A percentile compares a stretch with the other conserved stretches of the same genome.
phyloP scores from a whole-genome alignment of 345 rosid species.

The Brassica incana region DNA sequence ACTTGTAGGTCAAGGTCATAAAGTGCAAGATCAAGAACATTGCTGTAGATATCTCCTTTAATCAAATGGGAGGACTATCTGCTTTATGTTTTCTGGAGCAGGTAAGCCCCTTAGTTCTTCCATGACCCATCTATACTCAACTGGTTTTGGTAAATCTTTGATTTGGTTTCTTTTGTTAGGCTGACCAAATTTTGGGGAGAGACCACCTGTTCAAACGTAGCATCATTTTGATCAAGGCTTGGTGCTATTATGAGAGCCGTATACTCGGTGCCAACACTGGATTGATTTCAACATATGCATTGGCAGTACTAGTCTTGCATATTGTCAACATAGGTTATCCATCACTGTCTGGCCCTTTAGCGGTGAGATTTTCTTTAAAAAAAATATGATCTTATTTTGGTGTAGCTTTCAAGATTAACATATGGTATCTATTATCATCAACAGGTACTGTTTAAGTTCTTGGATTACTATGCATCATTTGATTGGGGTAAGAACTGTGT shows the following conservation, averaged over 20 bases:
- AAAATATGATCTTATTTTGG: not conserved
- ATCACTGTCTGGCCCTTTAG: conserved; percentile 67
- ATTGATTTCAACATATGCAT: conserved; percentile 78
- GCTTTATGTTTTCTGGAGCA: conserved; percentile 77
- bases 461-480: conserved; percentile 74
- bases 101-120: conserved; percentile 38
- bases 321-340: conserved; percentile 66
- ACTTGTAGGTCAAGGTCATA: conserved; percentile 68
- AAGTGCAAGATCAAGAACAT: conserved; percentile 59
- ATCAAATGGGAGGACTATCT: conserved; percentile 71
- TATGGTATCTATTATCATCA: conserved; percentile 2
- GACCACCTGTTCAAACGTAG: conserved; percentile 83
- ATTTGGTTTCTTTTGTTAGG: conserved; percentile 46
- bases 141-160: not conserved
- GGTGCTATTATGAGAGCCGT: conserved; percentile 94
- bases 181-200: conserved; percentile 58
- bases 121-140: not conserved
- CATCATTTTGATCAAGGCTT: conserved; percentile 72
- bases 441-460: conserved; percentile 66
- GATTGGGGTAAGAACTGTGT: conserved; percentile 70
- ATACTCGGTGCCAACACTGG: conserved; percentile 84
- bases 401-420: not conserved
- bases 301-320: conserved; percentile 68
- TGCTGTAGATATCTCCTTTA: conserved; percentile 76
- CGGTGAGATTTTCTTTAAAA: conserved; percentile 45